Conservation (phyloP, 1,284 basidiomycete species). For the Coniophora puteana region DNA sequence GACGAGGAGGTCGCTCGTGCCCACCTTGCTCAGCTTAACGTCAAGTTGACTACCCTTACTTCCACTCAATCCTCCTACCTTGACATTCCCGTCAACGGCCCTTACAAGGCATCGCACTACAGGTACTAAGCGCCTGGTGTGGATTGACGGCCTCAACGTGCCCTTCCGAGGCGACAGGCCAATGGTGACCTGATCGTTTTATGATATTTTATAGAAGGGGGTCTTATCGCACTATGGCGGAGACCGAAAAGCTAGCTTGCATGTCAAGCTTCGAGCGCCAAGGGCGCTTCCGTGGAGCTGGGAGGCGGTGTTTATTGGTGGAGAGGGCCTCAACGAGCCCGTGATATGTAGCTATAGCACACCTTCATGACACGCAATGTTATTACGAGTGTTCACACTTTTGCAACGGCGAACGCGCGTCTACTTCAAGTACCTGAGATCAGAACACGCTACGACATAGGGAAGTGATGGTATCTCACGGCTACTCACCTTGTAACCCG, state of each 20-base stretch:
- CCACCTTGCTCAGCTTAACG: conserved; percentile 87
- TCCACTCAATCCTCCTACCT: conserved; percentile 87
- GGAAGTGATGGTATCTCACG: too few species aligned
- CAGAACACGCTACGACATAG: too few species aligned
- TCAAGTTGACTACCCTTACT: conserved; percentile 88
- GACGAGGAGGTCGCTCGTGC: conserved; percentile 99
- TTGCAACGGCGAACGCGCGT: too few species aligned
- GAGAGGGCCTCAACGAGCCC: too few species aligned
- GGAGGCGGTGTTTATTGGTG: too few species aligned
- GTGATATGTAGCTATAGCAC: too few species aligned
- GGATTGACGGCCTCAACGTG: conserved; percentile 70
- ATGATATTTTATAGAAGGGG: conserved; percentile 29
- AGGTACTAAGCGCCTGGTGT: conserved; percentile 44
- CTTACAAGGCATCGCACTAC: conserved; percentile 91
- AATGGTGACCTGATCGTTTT: conserved; percentile 42
- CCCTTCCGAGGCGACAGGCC: conserved; percentile 53
- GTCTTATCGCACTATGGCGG: conserved; percentile 27
- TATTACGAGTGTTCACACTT: too few species aligned
- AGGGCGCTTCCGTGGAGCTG: too few species aligned
- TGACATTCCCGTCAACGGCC: conserved; percentile 85
- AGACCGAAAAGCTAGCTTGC: conserved; percentile 9
- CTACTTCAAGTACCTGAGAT: too few species aligned
- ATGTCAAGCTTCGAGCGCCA: too few species aligned
- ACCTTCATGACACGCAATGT: too few species aligned
- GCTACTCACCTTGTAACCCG: too few species aligned